Base-by-base conservation (phyloP, 202 grass and related monocot species). In the Panicum virgatum region DNA sequence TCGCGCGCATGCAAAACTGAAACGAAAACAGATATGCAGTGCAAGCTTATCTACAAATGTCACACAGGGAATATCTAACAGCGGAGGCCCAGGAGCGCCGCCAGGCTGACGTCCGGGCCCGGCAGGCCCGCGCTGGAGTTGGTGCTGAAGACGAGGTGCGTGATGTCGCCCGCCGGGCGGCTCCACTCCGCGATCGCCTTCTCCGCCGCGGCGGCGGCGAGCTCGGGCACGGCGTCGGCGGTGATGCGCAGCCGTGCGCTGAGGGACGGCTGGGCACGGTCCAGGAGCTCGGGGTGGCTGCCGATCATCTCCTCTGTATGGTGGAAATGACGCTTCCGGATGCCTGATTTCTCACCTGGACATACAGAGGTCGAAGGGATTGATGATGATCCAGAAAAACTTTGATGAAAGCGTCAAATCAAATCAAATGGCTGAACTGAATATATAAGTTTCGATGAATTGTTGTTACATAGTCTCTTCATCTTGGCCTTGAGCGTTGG, bases 91-190 rank as follows among this genome's bases (percentile, higher is more conserved):
- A 89, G 74, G 58, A 56, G 29, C 38, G 5, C 23, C 11, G 90
- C 83, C 10, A 92, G 39, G 57, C 83, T 80, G 62, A 87, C 65
- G 57, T 92, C 86, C 19, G 69, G 76, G 1, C 69, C 66, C 16
- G 86, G 86, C 86, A 83, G 22, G 54, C 32, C 23, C 1, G 2
- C 30, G 5, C 10, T 6, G n/a, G 51, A 15, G 50, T 14, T 74
- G 10, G 71, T 56, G 71, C 20, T 56, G 1, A 74, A 3, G 32
- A 74, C 11, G 50, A 74, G 71, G 50, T 74, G 71, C 2, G 71
- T 74, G 6, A 74, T 6, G 20, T 74, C 50, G 5, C 0, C 1
- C 0, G 51, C 20, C 0, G 51, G 51, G 20, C 32, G 71, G 11
- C 71, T 52, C 72, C 71, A 74, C 34, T 74, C 51, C 0, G 72